Conservation (phyloP, 129 eudicot species). For the Helichrysum umbraculigerum region DNA sequence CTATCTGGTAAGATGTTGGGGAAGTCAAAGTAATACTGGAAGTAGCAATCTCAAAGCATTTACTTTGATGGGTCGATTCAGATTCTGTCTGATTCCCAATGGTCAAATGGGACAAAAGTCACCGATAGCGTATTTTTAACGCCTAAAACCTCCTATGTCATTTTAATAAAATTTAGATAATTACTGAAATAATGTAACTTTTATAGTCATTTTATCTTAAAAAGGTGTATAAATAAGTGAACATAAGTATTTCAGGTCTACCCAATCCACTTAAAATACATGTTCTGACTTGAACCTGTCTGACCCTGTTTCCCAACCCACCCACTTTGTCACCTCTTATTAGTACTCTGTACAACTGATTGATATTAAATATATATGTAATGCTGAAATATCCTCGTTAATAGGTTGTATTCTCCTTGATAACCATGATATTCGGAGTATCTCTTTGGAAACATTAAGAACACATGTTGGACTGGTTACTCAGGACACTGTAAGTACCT, state of each 20-base stretch:
- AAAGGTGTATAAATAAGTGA: background rate
- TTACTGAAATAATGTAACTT: background rate
- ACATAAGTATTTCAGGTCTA: background rate
- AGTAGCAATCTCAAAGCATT: background rate
- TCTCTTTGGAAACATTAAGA: slow-evolving; percentile 32
- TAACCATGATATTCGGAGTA: slow-evolving; percentile 52
- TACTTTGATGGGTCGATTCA: background rate
- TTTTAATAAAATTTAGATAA: background rate
- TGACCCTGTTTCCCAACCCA: background rate
- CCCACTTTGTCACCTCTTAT: background rate
- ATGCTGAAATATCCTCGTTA: slow-evolving; percentile 9
- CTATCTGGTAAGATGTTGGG: slow-evolving; percentile 49
- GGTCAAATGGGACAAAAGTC: background rate
- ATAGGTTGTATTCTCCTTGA: slow-evolving; percentile 76
- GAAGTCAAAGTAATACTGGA: background rate
- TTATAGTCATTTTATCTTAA: background rate
- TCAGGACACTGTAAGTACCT: slow-evolving; percentile 74
- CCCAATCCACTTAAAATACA: background rate
- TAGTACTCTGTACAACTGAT: background rate
- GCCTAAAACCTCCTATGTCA: background rate
- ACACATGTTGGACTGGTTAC: slow-evolving; percentile 77
- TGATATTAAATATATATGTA: background rate
- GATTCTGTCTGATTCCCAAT: background rate
- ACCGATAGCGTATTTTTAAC: background rate
- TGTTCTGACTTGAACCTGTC: background rate